Evolutionary conservation across 495 filamentous ascomycete species (phyloP).

Genomic region (Penicillium steckii): DNA sequence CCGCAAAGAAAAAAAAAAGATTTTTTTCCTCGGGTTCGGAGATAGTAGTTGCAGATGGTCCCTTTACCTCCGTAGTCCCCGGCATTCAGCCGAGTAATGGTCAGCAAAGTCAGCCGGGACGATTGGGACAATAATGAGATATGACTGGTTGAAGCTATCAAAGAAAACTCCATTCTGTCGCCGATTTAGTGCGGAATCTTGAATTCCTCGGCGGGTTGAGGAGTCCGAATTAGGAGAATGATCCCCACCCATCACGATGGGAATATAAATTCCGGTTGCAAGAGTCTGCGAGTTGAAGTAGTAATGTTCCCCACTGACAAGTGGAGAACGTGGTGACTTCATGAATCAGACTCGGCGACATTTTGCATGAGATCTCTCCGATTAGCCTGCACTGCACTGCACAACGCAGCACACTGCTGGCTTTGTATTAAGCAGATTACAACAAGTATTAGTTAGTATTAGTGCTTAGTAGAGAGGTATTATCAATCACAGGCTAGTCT

Average conservation of each 20-base stretch:
- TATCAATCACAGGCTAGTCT: too few species aligned
- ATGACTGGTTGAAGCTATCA: background rate
- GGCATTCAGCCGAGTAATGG: constrained; percentile 15
- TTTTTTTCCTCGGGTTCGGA: constrained; percentile 18
- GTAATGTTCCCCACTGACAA: background rate
- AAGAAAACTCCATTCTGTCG: background rate
- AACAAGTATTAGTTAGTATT: too few species aligned
- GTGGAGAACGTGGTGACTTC: background rate
- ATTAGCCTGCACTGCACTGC: background rate
- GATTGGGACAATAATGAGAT: too few species aligned
- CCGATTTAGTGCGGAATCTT: constrained; percentile 11
- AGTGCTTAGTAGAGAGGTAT: too few species aligned
- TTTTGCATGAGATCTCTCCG: constrained; percentile 3
- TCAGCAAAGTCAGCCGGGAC: constrained; percentile 4
- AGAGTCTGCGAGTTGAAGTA: background rate
- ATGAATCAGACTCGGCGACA: constrained; percentile 4
- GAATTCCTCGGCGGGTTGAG: constrained; percentile 16
- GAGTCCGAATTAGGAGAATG: background rate
- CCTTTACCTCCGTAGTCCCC: background rate
- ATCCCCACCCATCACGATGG: background rate
- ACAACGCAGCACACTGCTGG: background rate
- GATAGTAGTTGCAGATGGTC: too few species aligned
- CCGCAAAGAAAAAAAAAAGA: constrained; percentile 11
- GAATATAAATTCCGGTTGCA: constrained; percentile 14
- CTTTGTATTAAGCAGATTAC: background rate